Evolutionary conservation across 2,329 filamentous ascomycete genomes (phyloP).

Genomic region (Paecilomyces niveus): DNA sequence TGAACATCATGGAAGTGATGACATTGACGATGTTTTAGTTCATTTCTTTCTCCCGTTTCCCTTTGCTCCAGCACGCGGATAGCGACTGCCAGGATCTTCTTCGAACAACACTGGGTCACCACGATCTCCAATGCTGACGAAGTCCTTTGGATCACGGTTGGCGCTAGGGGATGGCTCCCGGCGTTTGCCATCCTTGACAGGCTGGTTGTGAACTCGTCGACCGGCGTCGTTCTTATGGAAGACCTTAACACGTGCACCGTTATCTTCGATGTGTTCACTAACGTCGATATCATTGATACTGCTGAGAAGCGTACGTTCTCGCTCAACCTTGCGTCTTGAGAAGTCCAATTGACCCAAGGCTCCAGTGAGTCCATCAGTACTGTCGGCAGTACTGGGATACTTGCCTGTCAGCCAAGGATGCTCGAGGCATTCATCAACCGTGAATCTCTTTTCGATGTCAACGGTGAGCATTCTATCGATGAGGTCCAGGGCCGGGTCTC

Average conservation of each 20-base stretch:
- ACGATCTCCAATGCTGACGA: constrained; percentile 76
- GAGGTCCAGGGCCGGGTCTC: constrained; percentile 80
- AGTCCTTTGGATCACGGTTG: constrained; percentile 63
- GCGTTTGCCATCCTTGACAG: constrained; percentile 22
- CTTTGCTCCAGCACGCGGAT: constrained; percentile 9
- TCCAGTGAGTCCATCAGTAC: constrained; percentile 86
- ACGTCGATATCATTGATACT: constrained; percentile 69
- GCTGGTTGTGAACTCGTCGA: constrained; percentile 38
- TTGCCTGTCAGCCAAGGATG: constrained; percentile 80
- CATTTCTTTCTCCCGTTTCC: background rate
- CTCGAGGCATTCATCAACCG: constrained; percentile 80
- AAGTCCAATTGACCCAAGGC: constrained; percentile 78
- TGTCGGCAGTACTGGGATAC: constrained; percentile 62
- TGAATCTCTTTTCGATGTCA: constrained; percentile 73
- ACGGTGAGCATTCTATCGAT: constrained; percentile 95
- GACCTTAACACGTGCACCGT: constrained; percentile 60
- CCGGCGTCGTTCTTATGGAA: constrained; percentile 62
- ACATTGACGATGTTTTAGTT: background rate
- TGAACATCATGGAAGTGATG: background rate
- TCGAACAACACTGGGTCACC: constrained; percentile 74
- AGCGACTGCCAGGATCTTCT: constrained; percentile 47
- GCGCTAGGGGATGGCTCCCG: constrained; percentile 60
- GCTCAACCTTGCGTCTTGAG: constrained; percentile 66
- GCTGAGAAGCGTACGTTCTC: constrained; percentile 80
- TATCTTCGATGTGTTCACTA: constrained; percentile 48